Evolutionary conservation across 176 grass and related monocot genomes (phyloP), one percentile per base, ranked within the genome.

Genomic region (Zizania latifolia): DNA sequence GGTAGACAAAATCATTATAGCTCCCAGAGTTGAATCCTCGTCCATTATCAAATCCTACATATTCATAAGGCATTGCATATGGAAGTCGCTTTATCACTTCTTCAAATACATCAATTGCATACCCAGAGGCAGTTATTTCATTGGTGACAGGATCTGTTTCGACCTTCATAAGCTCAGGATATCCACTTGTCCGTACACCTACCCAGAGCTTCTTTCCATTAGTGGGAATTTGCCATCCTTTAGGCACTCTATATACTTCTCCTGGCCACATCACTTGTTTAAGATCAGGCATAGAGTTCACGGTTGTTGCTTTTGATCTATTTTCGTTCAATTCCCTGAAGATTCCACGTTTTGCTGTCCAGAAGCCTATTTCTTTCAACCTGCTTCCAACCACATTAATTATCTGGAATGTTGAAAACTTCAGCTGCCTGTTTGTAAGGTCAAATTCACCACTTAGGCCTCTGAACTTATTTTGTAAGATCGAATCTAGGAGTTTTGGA

Each of bases 351-450:
- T 58, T 56, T 55, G 40, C 34, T 7, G 83, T 89, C 86, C 89
- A 96, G 68, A 78, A 92, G 4, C 89, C 83, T 36, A 89, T 72
- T 26, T 22, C 50, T 70, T 68, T 85, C 0, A 10, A 11, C 1
- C 24, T 62, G 16, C 19, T 16, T 29, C 74, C 70, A 17, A 77
- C 62, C n/a, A 96, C 81, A 72, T 92, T 96, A 36, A 96, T 82
- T 75, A 96, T 84, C 66, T 79, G 37, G 33, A 92, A 92, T 17
- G n/a, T 35, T 0, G 81, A 86, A 13, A 31, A 26, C 4, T 78
- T 34, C 13, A 84, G 35, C 79, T 89, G 79, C 4, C 76, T 69
- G 21, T 79, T 40, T 48, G 55, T 15, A 21, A 93, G 48, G 8
- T 71, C 33, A 78, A 93, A 93, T 7, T 69, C 24, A 27, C 80